Base-by-base conservation (phyloP, 1,139 yeast genomes). In the Arxiozyma telluris region DNA sequence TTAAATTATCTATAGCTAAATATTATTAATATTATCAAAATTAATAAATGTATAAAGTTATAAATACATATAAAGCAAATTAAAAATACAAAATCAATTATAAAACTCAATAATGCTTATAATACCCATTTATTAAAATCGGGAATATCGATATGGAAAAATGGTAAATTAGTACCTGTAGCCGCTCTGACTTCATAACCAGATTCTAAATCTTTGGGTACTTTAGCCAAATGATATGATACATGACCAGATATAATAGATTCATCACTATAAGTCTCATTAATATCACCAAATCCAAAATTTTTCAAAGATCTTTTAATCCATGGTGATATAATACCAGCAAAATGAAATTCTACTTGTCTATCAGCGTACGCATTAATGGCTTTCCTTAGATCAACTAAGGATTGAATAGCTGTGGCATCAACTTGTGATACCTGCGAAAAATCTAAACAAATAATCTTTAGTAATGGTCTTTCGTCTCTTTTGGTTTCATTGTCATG, bases 301-400 rank as follows among this genome's bases (percentile, higher is more conserved):
- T 82, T 80, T 50, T 85, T 68, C 60, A 91, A 77, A 11, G 84
- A 88, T 63, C 94, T 79, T 65, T 89, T 81, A 54, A 87, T 80
- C 97, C 97, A 90, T 11, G 93, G 90, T 54, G 88, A 83, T 53
- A 85, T 73, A 44, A 91, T 81, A 27, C 96, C 96, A 17, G 88
- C 82, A 67, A 91, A 90, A 69, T 91, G 97, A 72, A 84, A 84
- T 70, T 90, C 96, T 54, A 89, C 93, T 61, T 87, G 91, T 56
- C 86, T 76, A 65, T 87, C 91, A 44, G 95, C 87, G 64, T 87
- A 88, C 54, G 76, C 77, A 69, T 84, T 83, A 55, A 88, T 71
- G 9, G 89, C 83, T 59, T 83, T 84, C 61, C 87, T 77, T 63
- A 87, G 75, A 67, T 90, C 97, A 53, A 84, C 82, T 57, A 90